Evolutionary conservation across 257 asterid genomes (phyloP), one percentile per base, ranked within the genome.

Genomic region (Voacanga thouarsii): DNA sequence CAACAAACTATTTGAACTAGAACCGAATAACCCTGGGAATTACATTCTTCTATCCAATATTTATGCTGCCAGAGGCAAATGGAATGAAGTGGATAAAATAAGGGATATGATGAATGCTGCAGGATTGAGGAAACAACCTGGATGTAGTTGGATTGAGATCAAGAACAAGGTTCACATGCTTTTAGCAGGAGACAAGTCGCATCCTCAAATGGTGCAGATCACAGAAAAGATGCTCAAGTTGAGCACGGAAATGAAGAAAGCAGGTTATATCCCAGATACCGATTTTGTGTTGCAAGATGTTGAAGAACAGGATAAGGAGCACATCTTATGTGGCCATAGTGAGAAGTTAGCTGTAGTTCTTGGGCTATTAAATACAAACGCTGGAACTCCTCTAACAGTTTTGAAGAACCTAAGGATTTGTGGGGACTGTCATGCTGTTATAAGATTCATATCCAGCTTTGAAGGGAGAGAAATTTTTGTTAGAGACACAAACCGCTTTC

Each of bases 81-180:
- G 94, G 94, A 86, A 87, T 76, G 93, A 91, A 80, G 93, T 91
- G 28, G 86, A 90, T 72, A 86, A 69, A 78, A 82, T 94, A 28
- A 82, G 98, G 88, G 92, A 92, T 84, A 80, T 64, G 45, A 94
- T 94, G 97, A 88, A 82, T 76, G 82, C 66, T 45, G 85, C 84
- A 80, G 97, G 97, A 16, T 77, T 94, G 84, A 86, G 85, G 86
- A 94, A 94, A 87, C 88, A 88, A 82, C 98, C 97, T 2, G 97
- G 97, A 60, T 92, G 92, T 83, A 94, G 98, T 91, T 94, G 98
- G 98, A 92, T 92, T 76, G 98, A 92, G 90, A 80, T 92, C 3
- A 92, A 94, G 83, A 90, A 90, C 87, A 90, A 87, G 82, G 92
- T 94, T 24, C 87, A 92, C 88, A 88, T 89, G 97, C 88, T 94